phyloP scores from a whole-genome alignment of 768 basidiomycete species.

The Asterophora lycoperdoides region DNA sequence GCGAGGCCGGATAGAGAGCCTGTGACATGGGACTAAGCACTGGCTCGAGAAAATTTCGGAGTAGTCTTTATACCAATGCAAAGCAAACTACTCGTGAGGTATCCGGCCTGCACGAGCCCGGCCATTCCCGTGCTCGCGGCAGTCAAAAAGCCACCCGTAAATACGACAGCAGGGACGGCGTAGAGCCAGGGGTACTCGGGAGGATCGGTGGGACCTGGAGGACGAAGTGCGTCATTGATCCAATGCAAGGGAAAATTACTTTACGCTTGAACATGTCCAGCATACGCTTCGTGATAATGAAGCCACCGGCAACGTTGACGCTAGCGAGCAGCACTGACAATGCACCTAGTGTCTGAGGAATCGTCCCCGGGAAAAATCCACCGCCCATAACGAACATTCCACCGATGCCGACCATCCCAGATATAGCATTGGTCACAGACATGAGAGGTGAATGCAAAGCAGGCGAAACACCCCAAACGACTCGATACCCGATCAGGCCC shows the following conservation, averaged over 20 bases:
- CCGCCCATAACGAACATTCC: slow-evolving; percentile 92
- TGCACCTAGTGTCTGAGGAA: slow-evolving; percentile 77
- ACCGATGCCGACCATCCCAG: slow-evolving; percentile 55
- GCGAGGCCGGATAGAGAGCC: slow-evolving; percentile 76
- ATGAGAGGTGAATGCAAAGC: slow-evolving; percentile 87
- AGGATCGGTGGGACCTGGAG: slow-evolving; percentile 71
- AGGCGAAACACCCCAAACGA: slow-evolving; percentile 87
- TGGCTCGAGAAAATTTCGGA: background rate
- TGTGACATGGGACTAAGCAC: slow-evolving; percentile 22
- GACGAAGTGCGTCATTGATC: slow-evolving; percentile 3
- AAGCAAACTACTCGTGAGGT: slow-evolving; percentile 78
- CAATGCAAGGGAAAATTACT: slow-evolving; percentile 11
- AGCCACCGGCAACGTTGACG: slow-evolving; percentile 85
- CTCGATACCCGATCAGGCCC: slow-evolving; percentile 79
- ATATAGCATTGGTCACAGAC: slow-evolving; percentile 89
- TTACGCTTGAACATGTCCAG: slow-evolving; percentile 88
- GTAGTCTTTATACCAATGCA: slow-evolving; percentile 57
- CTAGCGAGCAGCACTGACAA: slow-evolving; percentile 83
- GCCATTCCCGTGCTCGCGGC: slow-evolving; percentile 83
- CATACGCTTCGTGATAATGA: slow-evolving; percentile 89
- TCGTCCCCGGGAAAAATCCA: slow-evolving; percentile 74
- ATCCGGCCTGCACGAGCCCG: slow-evolving; percentile 85
- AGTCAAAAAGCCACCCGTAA: slow-evolving; percentile 77
- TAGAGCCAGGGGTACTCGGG: slow-evolving; percentile 88
- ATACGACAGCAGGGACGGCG: slow-evolving; percentile 71